Conservation (phyloP, 306 rosid genomes). For the Phaseolus lunatus region DNA sequence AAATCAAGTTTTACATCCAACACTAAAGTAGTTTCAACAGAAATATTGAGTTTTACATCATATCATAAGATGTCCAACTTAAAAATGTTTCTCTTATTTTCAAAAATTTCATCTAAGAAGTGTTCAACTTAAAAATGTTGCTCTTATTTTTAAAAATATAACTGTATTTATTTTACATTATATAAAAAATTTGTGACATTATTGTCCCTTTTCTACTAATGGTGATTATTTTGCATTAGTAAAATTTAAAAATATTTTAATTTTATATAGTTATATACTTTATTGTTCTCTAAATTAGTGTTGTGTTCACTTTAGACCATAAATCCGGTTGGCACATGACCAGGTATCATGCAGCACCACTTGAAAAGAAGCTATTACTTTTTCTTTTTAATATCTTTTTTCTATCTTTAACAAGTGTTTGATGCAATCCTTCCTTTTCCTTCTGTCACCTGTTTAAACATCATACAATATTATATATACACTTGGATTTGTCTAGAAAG, state of each 20-base stretch:
- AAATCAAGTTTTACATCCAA: too few relatives aligned
- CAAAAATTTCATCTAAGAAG: too few relatives aligned
- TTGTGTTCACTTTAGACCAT: background rate
- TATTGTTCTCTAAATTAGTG: background rate
- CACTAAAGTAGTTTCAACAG: too few relatives aligned
- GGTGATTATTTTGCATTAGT: too few relatives aligned
- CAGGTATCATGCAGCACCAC: constrained; percentile 38
- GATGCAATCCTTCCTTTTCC: constrained; percentile 39
- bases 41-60: too few relatives aligned
- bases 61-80: too few relatives aligned
- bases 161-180: too few relatives aligned
- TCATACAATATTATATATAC: constrained; percentile 31
- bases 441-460: constrained; percentile 37
- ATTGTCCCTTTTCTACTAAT: too few relatives aligned
- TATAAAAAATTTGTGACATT: too few relatives aligned
- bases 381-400: constrained; percentile 35
- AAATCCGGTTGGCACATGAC: constrained; percentile 40
- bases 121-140: too few relatives aligned
- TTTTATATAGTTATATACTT: background rate
- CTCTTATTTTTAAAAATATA: too few relatives aligned
- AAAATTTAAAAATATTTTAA: background rate
- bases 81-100: too few relatives aligned
- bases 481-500: constrained; percentile 32
- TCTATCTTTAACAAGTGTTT: constrained; percentile 39
- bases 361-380: constrained; percentile 39